Evolutionary conservation across 1,284 basidiomycete genomes (phyloP).

Genomic region (Schizopora paradoxa): DNA sequence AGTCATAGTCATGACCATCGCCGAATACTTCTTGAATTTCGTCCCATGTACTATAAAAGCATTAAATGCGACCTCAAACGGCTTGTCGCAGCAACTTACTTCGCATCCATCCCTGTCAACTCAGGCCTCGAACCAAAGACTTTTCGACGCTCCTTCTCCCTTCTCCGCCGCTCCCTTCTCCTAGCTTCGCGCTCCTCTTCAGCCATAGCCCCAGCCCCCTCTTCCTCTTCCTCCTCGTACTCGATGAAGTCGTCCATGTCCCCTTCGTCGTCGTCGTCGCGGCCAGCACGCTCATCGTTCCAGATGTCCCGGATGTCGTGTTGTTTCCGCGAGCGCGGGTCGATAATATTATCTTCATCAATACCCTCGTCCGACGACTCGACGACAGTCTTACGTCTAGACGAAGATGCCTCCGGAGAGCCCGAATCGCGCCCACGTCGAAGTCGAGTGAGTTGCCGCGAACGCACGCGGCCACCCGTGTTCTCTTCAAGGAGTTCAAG

Average conservation of each 20-base stretch:
- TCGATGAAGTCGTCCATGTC: conserved; percentile 88
- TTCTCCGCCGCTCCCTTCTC: conserved; percentile 59
- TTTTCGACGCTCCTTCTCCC: conserved; percentile 59
- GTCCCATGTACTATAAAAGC: conserved; percentile 76
- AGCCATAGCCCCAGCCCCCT: conserved; percentile 61
- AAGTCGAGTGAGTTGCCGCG: conserved; percentile 61
- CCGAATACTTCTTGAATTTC: conserved; percentile 98
- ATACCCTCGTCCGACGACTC: conserved; percentile 71
- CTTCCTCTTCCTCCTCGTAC: conserved; percentile 83
- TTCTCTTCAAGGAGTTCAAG: conserved; percentile 94
- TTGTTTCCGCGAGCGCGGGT: conserved; percentile 30
- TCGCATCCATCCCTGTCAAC: conserved; percentile 81
- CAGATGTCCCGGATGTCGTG: conserved; percentile 79
- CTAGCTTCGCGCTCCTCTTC: conserved; percentile 70
- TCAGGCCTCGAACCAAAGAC: conserved; percentile 67
- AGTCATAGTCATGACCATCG: conserved; percentile 94
- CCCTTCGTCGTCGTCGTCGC: conserved; percentile 61
- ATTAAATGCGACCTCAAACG: not conserved
- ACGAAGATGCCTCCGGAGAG: conserved; percentile 57
- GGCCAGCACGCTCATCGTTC: conserved; percentile 70
- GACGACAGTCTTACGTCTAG: conserved; percentile 50
- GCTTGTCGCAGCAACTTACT: conserved; percentile 43
- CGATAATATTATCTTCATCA: conserved; percentile 38
- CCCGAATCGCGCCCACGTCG: conserved; percentile 66
- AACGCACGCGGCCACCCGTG: conserved; percentile 66